phyloP scores from a whole-genome alignment of 75 land plant species.

The Picea sitchensis region DNA sequence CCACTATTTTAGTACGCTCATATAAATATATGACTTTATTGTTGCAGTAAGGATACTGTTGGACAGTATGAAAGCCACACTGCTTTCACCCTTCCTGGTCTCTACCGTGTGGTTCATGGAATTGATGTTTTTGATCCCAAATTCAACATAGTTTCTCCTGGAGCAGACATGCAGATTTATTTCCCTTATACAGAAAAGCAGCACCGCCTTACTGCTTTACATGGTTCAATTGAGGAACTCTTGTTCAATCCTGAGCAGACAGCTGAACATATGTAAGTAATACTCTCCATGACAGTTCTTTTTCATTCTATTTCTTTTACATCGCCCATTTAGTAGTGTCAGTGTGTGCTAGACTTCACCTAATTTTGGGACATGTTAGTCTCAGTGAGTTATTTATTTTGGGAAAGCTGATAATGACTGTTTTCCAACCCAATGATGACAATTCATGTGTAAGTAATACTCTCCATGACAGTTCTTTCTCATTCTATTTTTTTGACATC shows the following conservation, averaged over 20 bases:
- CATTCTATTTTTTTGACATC: too few species aligned
- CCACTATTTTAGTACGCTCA: too few species aligned
- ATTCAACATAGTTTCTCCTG: constrained; percentile 77
- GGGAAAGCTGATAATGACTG: too few species aligned
- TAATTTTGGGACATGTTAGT: too few species aligned
- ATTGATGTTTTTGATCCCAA: constrained; percentile 80
- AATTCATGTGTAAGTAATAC: too few species aligned
- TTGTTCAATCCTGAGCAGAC: constrained; percentile 41
- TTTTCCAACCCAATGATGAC: too few species aligned
- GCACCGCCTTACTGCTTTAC: constrained; percentile 47
- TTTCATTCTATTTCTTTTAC: too few species aligned
- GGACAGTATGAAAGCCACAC: constrained; percentile 73
- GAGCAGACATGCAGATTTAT: constrained; percentile 61
- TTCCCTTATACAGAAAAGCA: constrained; percentile 53
- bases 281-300: neutral
- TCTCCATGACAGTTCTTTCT: too few species aligned
- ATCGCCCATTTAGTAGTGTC: too few species aligned
- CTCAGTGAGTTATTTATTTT: too few species aligned
- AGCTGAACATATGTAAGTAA: constrained; percentile 49
- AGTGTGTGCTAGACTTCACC: too few species aligned
- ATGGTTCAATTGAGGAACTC: constrained; percentile 47
- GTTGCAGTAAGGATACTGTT: constrained; percentile 53
- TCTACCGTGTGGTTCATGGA: constrained; percentile 68
- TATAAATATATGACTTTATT: neutral
- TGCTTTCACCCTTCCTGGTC: constrained; percentile 69